These are phyloP conservation scores for Solanum chacoense DNA, from an alignment of 305 asterid genomes.

Conservation along the genomic window DNA sequence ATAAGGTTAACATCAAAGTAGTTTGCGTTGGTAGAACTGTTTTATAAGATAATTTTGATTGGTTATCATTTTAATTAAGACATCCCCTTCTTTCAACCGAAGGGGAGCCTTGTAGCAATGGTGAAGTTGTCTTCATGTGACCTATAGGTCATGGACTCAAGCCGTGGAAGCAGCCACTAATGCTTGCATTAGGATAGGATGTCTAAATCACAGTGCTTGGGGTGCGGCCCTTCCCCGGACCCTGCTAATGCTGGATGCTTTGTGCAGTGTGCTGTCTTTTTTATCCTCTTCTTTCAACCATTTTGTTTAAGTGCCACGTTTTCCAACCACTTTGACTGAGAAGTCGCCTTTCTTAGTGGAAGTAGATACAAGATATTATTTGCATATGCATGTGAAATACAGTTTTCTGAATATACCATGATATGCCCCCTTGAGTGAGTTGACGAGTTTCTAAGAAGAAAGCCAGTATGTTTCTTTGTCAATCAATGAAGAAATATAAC, in stretches of 20 bases:
- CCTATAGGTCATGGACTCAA: neutral
- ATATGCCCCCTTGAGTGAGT: neutral
- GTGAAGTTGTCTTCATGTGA: neutral
- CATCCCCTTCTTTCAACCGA: neutral
- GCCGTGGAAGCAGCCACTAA: neutral
- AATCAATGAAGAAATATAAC: neutral
- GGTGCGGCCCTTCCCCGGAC: neutral
- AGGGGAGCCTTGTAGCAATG: neutral
- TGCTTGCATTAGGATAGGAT: neutral
- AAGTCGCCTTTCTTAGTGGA: neutral
- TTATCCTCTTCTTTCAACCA: neutral
- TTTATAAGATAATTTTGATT: neutral
- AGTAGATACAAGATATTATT: neutral
- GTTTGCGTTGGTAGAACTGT: neutral
- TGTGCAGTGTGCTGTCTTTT: neutral
- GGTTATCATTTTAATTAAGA: neutral
- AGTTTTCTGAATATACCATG: neutral
- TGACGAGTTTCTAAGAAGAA: neutral
- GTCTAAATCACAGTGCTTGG: neutral
- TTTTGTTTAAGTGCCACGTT: neutral
- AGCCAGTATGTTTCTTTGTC: neutral
- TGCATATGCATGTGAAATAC: neutral
- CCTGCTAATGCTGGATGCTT: neutral
- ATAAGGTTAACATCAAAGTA: neutral
- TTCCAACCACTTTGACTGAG: neutral